A percentile compares a stretch with the other conserved stretches of the same genome.
These are phyloP conservation scores for Grammothele lineata DNA, from an alignment of 768 basidiomycete species.

Conservation along the genomic window DNA sequence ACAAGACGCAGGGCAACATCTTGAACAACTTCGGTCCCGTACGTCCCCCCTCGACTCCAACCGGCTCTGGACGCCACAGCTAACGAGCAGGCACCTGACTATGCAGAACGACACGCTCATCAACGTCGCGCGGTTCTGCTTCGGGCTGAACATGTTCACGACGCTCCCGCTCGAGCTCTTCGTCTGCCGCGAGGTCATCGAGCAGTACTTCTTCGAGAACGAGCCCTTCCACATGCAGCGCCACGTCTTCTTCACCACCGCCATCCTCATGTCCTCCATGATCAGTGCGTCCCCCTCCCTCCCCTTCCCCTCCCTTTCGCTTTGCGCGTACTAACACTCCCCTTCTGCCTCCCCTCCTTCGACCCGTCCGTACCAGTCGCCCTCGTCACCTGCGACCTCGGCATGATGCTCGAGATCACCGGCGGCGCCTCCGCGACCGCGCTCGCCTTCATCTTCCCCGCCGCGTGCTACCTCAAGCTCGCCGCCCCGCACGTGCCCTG, in stretches of 20 bases:
- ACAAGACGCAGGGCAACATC: conserved; percentile 93
- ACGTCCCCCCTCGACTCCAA: conserved; percentile 18
- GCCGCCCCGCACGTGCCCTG: conserved; percentile 52
- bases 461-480: conserved; percentile 82
- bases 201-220: conserved; percentile 93
- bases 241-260: conserved; percentile 88
- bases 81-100: too few relatives aligned
- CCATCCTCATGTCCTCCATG: conserved; percentile 79
- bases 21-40: conserved; percentile 90
- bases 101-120: conserved; percentile 82
- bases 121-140: conserved; percentile 92
- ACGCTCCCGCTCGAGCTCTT: conserved; percentile 95
- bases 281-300: too few relatives aligned
- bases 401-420: conserved; percentile 97
- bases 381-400: conserved; percentile 91
- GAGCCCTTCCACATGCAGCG: conserved; percentile 77
- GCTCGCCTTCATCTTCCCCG: conserved; percentile 90
- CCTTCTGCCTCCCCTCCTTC: not conserved
- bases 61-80: too few relatives aligned
- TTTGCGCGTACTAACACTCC: not conserved
- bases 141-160: conserved; percentile 97
- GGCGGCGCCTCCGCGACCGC: conserved; percentile 95
- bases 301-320: conserved; percentile 10
- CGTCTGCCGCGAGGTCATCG: conserved; percentile 96
- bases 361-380: conserved; percentile 50